Conservation (phyloP, 805 yeast genomes). For the Cyberlindnera saturnus region DNA sequence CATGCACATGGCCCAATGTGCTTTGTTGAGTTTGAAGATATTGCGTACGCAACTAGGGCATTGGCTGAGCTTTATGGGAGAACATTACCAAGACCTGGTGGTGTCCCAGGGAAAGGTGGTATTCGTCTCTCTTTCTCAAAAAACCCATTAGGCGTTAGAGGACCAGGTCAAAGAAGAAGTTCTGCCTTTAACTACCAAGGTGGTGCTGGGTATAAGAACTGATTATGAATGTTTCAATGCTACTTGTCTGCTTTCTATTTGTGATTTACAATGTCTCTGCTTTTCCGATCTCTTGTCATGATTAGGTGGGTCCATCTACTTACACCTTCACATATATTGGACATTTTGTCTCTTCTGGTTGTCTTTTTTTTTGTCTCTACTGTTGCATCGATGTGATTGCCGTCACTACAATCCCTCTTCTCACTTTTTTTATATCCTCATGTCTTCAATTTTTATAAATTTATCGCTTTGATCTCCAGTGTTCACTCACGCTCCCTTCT, state of each 20-base stretch:
- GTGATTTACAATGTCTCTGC: background rate
- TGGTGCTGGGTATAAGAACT: constrained; percentile 11
- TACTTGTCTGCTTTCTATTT: background rate
- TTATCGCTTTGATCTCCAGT: too few species aligned
- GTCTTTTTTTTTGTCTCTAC: too few species aligned
- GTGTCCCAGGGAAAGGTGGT: constrained; percentile 78
- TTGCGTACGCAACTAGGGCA: constrained; percentile 87
- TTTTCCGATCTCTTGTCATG: too few species aligned
- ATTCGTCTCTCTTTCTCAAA: constrained; percentile 90
- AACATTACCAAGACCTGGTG: constrained; percentile 76
- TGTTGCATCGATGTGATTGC: too few species aligned
- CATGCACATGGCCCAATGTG: constrained; percentile 92
- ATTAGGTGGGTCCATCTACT: too few species aligned
- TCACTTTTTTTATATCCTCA: too few species aligned
- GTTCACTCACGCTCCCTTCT: too few species aligned
- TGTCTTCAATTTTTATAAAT: too few species aligned
- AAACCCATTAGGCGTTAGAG: constrained; percentile 95
- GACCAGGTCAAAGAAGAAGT: constrained; percentile 44
- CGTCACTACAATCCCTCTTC: too few species aligned
- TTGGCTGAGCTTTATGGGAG: constrained; percentile 91
- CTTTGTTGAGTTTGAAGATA: constrained; percentile 97
- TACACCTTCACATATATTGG: too few species aligned
- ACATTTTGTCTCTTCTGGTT: too few species aligned
- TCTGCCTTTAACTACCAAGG: constrained; percentile 23
- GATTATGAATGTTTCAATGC: background rate